Evolutionary conservation across 2,329 filamentous ascomycete genomes (phyloP), one percentile per base, ranked within the genome.

Genomic region (Aspergillus amoenus): DNA sequence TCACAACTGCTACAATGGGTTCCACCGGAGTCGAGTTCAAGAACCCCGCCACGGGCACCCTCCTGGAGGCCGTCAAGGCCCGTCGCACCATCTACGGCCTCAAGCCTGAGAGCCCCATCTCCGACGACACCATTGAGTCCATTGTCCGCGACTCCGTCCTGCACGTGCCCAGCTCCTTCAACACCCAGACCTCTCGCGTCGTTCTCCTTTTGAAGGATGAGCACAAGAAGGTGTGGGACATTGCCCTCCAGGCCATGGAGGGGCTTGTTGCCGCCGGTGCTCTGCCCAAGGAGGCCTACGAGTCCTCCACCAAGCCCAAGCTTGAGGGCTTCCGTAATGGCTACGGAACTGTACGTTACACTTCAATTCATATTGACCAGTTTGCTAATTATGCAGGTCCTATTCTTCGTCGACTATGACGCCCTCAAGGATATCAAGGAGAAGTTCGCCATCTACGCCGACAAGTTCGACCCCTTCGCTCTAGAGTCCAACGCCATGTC

Each of bases 181-280:
- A 96, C 85, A 88, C 85, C 45, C 92, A 96, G 81, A 86, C 85
- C 66, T 88, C 89, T 66, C 88, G 93, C 60, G 79, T 88, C 56
- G 83, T 95, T 43, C 83, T 96, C 54, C 84, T 96, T 56, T 82
- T 93, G 69, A 89, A 88, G 72, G 85, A 84, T 64, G 89, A 96
- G 76, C 92, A 96, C 81, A 85, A 91, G 69, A 90, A 90, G 81
- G 85, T 96, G 68, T 96, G 91, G 92, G 86, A 90, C 71, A 82
- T 91, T 60, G 82, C 87, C 58, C 80, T 92, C 58, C 86, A 87
- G 78, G 79, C 81, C 21, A 82, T 91, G 64, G 69, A 71, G 64
- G 65, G 66, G 1, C 68, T 71, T 3, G 69, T 71, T 18, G 64
- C 66, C 27, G 65, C 65, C 30, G 69, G 68, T 34, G 37, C 56